Conservation (phyloP, 2,329 filamentous ascomycete genomes). For the Monosporascus sp. region DNA sequence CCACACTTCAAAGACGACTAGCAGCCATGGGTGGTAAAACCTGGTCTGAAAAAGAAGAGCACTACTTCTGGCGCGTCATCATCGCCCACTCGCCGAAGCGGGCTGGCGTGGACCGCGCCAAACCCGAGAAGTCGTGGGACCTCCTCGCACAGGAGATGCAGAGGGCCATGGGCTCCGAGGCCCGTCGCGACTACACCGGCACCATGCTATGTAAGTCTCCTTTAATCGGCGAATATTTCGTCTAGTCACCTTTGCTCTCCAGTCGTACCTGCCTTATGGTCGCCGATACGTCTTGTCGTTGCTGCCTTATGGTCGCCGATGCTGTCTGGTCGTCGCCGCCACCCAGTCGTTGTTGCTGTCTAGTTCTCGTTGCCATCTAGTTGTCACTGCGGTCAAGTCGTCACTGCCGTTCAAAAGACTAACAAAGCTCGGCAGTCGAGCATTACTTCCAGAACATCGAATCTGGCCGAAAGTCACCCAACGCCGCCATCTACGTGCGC, state of each 20-base stretch:
- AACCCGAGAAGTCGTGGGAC: conserved; percentile 28
- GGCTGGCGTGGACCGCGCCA: conserved; percentile 18
- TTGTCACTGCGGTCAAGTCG: too few relatives aligned
- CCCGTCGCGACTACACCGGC: conserved; percentile 34
- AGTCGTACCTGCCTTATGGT: too few relatives aligned
- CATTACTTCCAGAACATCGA: conserved; percentile 40
- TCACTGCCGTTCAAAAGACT: neutral
- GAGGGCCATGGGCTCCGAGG: conserved; percentile 24
- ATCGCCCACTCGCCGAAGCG: conserved; percentile 33
- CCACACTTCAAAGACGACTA: neutral
- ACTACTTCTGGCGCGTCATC: conserved; percentile 40
- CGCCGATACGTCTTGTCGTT: too few relatives aligned
- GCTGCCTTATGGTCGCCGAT: too few relatives aligned
- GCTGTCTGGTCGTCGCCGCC: too few relatives aligned
- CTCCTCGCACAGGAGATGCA: conserved; percentile 34
- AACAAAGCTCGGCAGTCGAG: conserved; percentile 28
- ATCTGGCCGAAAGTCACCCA: conserved; percentile 31
- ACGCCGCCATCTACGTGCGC: conserved; percentile 28
- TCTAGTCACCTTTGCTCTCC: too few relatives aligned
- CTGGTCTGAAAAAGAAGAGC: conserved; percentile 44
- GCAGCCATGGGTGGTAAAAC: conserved; percentile 41
- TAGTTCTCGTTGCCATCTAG: too few relatives aligned
- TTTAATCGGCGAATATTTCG: neutral
- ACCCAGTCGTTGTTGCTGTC: too few relatives aligned
- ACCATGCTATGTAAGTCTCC: conserved; percentile 34